Evolutionary conservation across 2,329 filamentous ascomycete species (phyloP), one percentile per base, ranked within the genome.

Genomic region (Sclerotinia sclerotiorum): DNA sequence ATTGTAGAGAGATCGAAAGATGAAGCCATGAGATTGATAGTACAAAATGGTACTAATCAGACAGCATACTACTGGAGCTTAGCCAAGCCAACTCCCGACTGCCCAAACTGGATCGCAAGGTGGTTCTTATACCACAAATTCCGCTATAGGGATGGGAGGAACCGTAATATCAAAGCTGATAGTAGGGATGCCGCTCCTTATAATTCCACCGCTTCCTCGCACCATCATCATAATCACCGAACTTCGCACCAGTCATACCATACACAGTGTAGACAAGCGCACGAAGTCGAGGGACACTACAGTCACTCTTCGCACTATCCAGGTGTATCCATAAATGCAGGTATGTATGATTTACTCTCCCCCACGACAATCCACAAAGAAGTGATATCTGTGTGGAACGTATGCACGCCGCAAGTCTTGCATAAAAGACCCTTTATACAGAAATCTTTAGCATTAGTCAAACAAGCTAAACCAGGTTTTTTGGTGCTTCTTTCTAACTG

Each of bases 121-220:
- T 77, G 76, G 76, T 78, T 77, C 56, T 69, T 78, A 3, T 78
- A 78, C 64, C 76, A 78, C 56, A 78, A 78, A 65, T 78, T 78
- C 61, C 75, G 76, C 24, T 77, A 78, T 58, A 72, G 76, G 58
- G 76, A 78, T 69, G 76, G 76, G 5, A 72, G 76, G 42, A 78
- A 78, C 61, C 70, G 74, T 63, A 74, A 72, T 32, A 15, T 27
- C 17, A 55, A 54, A 24, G 55, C 27, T 19, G 56, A 62, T 65
- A 55, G 44, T 35, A 54, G 65, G 13, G 61, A 67, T n/a, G 19
- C n/a, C 13, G 35, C 32, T 15, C n/a, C 44, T 27, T 55, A n/a
- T n/a, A 21, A 54, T 44, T 15, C 49, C 32, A 19, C 42, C 2
- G 10, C 32, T 5, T 17, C 46, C 42, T 55, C 49, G 6, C 27